Conservation (phyloP, 2,329 filamentous ascomycete species). For the Aspergillus neoniger region DNA sequence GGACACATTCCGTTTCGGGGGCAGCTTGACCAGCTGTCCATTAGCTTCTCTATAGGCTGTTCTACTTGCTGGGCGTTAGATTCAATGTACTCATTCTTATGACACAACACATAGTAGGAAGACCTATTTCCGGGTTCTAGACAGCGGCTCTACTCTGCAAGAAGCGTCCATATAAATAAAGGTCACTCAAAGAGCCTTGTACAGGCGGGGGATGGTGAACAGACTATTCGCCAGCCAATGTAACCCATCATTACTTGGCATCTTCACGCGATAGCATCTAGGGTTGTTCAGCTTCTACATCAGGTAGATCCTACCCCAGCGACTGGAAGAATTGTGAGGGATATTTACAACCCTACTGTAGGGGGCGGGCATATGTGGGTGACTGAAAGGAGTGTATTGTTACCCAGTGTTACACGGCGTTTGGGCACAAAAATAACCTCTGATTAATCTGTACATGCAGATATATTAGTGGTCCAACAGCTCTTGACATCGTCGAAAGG, state of each 20-base stretch:
- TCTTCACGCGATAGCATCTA: slow-evolving; percentile 15
- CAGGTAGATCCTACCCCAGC: neutral
- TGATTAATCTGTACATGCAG: neutral
- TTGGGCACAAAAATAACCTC: neutral
- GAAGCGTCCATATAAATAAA: neutral
- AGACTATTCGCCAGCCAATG: slow-evolving; percentile 15
- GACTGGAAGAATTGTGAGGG: neutral
- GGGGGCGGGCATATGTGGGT: neutral
- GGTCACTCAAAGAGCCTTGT: slow-evolving; percentile 14
- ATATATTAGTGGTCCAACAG: neutral
- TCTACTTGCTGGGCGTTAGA: no score
- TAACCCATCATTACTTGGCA: slow-evolving; percentile 18
- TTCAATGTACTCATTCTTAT: no score
- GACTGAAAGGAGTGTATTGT: neutral
- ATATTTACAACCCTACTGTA: neutral
- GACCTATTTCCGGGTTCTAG: no score
- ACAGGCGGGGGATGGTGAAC: slow-evolving; percentile 10
- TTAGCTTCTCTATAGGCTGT: no score
- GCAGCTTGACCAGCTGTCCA: neutral
- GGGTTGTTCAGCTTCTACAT: slow-evolving; percentile 7
- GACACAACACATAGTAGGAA: no score
- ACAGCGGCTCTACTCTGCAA: neutral
- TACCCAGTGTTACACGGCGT: neutral
- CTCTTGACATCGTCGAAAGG: neutral
- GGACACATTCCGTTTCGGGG: neutral